Evolutionary conservation across 2,329 filamentous ascomycete species (phyloP), one percentile per base, ranked within the genome.

Genomic region (Intubia oerlemansii): DNA sequence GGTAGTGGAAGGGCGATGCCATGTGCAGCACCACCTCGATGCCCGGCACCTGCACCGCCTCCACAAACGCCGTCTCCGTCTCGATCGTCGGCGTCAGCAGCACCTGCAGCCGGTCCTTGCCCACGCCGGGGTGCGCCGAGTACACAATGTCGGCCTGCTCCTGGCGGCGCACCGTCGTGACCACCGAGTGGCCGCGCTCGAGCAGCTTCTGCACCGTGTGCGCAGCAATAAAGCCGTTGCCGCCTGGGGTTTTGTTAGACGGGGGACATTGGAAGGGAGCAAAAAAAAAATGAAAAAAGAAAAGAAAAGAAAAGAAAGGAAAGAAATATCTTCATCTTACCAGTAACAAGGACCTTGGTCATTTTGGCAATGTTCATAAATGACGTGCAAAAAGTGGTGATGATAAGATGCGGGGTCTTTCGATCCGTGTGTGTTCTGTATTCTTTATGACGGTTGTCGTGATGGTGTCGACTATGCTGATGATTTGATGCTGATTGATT

Each of bases 1-100:
- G 54, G 47, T 55, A 66, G 40, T 65, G 61, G 43, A 70, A 62
- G 1, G 66, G 66, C 28, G 61, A 66, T 1, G 66, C 66, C 2
- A 65, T 67, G 49, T 72, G 66, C 30, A 70, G 49, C 22, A 71
- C 62, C 27, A 59, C 59, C 32, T 64, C 56, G 29, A 69, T 46
- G 16, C 53, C 56, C 1, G 58, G 54, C 4, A 44, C 52, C 45
- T 53, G 47, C 35, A 61, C 54, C 2, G 62, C 66, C 40, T 69
- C 57, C 41, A 79, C 69, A 44, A 91, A 91, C 32, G 81, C 80
- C 31, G 62, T 60, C 24, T 68, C 60, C 42, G 69, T 49, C 4
- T 78, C 76, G 39, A 91, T 77, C 44, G 91, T 80, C 12, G 73
- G 66, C 15, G 90, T 79, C 39, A 88, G 69, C 31, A 46, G 52